Base-by-base conservation (phyloP, 352 stramenopile species). In the Aphanomyces euteiches region DNA sequence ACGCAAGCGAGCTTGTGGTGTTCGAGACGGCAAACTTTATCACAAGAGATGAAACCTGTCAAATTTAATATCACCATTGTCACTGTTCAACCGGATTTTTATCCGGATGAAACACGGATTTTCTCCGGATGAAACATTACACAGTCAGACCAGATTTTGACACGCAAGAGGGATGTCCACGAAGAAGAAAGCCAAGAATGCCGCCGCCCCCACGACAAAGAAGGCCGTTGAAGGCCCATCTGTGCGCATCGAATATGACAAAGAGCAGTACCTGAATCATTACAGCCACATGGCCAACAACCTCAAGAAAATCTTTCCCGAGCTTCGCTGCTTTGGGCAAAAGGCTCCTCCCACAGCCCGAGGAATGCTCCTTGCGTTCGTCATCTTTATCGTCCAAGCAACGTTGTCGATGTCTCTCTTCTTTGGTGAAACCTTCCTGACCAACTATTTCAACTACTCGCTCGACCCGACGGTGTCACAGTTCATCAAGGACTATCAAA, bases 301-400 rank as follows among this genome's bases (percentile, higher is more conserved):
- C 67, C 7, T 70, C 13, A 41, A 37, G n/a, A 59, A 39, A 8
- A 47, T 7, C 13, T 63, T 79, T 6, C 75, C 77, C 6, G 40
- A 17, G 47, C 59, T 82, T 10, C 72, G 73, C 34, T 47, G 77
- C 28, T 75, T 72, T 4, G 74, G 73, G 2, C 74, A 70, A 34
- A 41, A 6, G 28, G 54, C 54, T 28, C 7, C 54, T 12, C 54
- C 54, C 2, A 61, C 54, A 3, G 7, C 36, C 7, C 4, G 43
- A 61, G 54, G 54, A 28, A 61, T 61, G 54, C 13, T 61, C 5
- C 13, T 61, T 37, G 54, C 54, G 54, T 61, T 61, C 21, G 5
- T 41, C 15, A 65, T 57, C 47, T 64, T 69, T 13, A 1, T 59
- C 7, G 3, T 56, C n/a, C 60, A 70, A 64, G 45, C 21, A 3